Percentiles rank a stretch among this genome's conserved stretches.
These are phyloP conservation scores for Cochlearia excelsa DNA, from an alignment of 345 rosid species.

Conservation along the genomic window DNA sequence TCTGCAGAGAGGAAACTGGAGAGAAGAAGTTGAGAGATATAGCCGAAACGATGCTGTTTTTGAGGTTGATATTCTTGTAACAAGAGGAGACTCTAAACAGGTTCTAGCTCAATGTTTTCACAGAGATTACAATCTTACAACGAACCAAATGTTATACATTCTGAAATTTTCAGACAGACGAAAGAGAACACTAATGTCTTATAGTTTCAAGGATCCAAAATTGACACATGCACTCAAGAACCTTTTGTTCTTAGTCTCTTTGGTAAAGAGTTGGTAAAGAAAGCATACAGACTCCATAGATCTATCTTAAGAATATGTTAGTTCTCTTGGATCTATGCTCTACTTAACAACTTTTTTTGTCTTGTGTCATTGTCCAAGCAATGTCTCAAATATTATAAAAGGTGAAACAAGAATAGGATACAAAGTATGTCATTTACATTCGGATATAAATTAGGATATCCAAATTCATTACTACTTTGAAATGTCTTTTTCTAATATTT, in stretches of 20 bases:
- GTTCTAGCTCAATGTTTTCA: conserved; percentile 24
- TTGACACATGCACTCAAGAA: conserved; percentile 72
- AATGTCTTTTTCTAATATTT: conserved; percentile 6
- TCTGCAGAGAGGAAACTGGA: conserved; percentile 69
- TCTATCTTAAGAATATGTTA: conserved; percentile 26
- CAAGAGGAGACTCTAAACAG: conserved; percentile 1
- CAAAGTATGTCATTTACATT: conserved; percentile 4
- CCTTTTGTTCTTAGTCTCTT: too few species aligned
- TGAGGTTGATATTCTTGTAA: neutral
- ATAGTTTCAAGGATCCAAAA: conserved; percentile 23
- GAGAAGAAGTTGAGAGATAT: conserved; percentile 55
- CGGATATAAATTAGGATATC: too few species aligned
- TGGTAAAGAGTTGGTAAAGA: conserved; percentile 59
- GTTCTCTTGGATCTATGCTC: neutral
- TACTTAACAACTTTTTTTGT: conserved; percentile 20
- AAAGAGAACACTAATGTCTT: neutral
- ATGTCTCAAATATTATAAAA: conserved; percentile 24
- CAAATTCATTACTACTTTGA: neutral
- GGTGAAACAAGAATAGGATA: conserved; percentile 26
- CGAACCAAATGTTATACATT: conserved; percentile 12
- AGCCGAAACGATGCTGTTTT: neutral
- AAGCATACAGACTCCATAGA: conserved; percentile 79
- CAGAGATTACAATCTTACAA: conserved; percentile 18
- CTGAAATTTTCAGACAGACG: conserved; percentile 10
- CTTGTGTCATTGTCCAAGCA: conserved; percentile 19